These are phyloP conservation scores for Lactarius vividus DNA, from an alignment of 768 basidiomycete species.

Conservation along the genomic window DNA sequence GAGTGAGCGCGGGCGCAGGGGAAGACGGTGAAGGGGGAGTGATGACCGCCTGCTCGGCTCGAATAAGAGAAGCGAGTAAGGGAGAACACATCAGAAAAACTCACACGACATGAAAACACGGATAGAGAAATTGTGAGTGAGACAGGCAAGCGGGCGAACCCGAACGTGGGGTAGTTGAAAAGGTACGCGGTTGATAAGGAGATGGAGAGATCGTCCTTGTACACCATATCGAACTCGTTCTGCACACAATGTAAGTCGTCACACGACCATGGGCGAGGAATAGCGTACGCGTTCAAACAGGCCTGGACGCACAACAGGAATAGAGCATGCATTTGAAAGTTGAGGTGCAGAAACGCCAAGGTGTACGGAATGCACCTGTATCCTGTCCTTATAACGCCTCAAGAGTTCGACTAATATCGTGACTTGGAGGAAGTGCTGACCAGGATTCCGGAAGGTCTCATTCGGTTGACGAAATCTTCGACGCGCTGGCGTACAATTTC, in stretches of 20 bases:
- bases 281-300: conserved; percentile 26
- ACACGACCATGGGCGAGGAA: neutral
- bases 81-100: conserved; percentile 29
- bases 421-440: conserved; percentile 40
- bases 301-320: conserved; percentile 33
- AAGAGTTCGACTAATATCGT: conserved; percentile 2
- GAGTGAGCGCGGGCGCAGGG: conserved; percentile 56
- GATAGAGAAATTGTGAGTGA: conserved; percentile 78
- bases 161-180: conserved; percentile 81
- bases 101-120: conserved; percentile 65
- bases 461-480: conserved; percentile 77
- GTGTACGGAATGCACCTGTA: conserved; percentile 80
- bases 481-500: conserved; percentile 78
- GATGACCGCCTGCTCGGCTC: conserved; percentile 51
- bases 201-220: conserved; percentile 79
- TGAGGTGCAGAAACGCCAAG: conserved; percentile 79
- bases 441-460: conserved; percentile 66
- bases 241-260: conserved; percentile 40
- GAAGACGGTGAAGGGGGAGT: conserved; percentile 56
- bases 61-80: conserved; percentile 2
- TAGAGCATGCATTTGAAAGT: conserved; percentile 65
- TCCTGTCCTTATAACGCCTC: conserved; percentile 60
- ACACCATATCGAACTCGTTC: conserved; percentile 80
- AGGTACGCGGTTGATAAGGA: conserved; percentile 80
- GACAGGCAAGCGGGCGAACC: conserved; percentile 79